These are phyloP conservation scores for Saccharomyces paradoxus DNA, from an alignment of 805 yeast genomes.

Conservation along the genomic window DNA sequence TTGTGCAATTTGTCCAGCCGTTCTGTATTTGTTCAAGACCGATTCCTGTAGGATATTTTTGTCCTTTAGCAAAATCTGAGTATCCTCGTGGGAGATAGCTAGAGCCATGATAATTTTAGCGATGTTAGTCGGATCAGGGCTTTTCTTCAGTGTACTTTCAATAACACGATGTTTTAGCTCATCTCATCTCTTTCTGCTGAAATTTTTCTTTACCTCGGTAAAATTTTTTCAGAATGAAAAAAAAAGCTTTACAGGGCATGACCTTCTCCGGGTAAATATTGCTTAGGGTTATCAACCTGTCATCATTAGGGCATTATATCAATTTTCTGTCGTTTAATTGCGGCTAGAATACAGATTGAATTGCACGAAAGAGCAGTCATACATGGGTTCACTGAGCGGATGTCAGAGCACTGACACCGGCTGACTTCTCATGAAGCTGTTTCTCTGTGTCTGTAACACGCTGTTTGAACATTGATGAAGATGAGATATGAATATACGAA, in stretches of 20 bases:
- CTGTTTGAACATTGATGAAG: too few relatives aligned
- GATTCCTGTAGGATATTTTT: constrained; percentile 57
- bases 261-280: neutral
- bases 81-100: constrained; percentile 67
- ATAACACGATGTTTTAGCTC: constrained; percentile 3
- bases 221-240: neutral
- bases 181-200: constrained; percentile 2
- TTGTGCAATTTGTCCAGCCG: constrained; percentile 85
- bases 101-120: constrained; percentile 46
- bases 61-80: constrained; percentile 60
- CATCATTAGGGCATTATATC: neutral
- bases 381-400: neutral
- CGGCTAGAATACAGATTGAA: neutral
- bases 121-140: neutral
- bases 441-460: too few relatives aligned
- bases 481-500: too few relatives aligned
- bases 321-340: neutral
- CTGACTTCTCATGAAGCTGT: too few relatives aligned
- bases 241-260: neutral
- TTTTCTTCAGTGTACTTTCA: neutral
- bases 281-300: neutral
- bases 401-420: neutral
- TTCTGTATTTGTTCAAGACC: constrained; percentile 72
- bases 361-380: neutral
- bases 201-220: neutral